Evolutionary conservation across 495 filamentous ascomycete species (phyloP), one percentile per base, ranked within the genome.

Genomic region (Sphaerosporella brunnea): DNA sequence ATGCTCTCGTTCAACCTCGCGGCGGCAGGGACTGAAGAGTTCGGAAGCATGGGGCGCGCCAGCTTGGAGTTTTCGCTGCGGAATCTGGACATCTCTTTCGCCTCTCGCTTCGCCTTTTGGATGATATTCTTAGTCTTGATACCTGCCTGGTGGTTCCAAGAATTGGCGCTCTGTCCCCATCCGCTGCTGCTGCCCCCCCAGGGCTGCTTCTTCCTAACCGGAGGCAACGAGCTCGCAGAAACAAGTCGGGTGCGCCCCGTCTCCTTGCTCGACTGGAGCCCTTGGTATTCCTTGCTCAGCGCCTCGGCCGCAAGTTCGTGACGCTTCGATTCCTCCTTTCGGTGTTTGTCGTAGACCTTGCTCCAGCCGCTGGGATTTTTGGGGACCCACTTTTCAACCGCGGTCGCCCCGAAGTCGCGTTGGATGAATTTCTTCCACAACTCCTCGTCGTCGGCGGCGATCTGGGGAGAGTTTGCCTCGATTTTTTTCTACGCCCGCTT

Each of bases 341-440:
- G 37, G 51, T 58, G 55, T 36, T 58, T 53, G n/a, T 58, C 55
- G 60, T 86, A 84, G 8, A 81, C 60, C 32, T 78, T 71, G 48
- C 74, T 73, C 78, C 79, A 84, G 34, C 68, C 70, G 10, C 66
- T 62, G 0, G 73, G 66, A 44, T 76, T 63, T 20, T 20, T 18
- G 10, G 78, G 80, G 16, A 72, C 46, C 23, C 71, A 68, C 24
- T 59, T 54, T 0, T 38, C 15, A 5, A 75, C 60, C 71, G 73
- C 80, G 34, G 67, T 62, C 2, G 74, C 74, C 47, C 83, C 73
- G 10, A 59, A 59, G 53, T 84, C 77, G 23, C 75, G 70, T 35
- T 70, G 73, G 58, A 86, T 80, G 59, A 84, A 73, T 9, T 69
- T 65, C 2, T 68, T 53, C 81, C 81, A 86, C 36, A 84, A 60